A percentile compares a stretch with the other conserved stretches of the same genome.
Evolutionary conservation across 2,329 filamentous ascomycete genomes (phyloP).

Genomic region (Microdochium paspali): DNA sequence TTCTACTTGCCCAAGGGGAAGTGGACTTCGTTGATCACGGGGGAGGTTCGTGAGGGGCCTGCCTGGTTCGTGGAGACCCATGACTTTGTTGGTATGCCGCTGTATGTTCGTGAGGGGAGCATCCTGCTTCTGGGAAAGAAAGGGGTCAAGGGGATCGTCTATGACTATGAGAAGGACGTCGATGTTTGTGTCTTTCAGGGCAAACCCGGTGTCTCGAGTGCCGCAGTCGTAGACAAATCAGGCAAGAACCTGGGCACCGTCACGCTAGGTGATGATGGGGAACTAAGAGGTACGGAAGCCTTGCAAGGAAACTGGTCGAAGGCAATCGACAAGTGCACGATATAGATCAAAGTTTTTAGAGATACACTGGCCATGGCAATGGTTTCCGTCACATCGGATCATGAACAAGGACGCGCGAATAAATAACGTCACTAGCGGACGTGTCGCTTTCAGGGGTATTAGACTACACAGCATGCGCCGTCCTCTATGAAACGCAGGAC

Average conservation of each 20-base stretch:
- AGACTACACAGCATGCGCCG: too few relatives aligned
- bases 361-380: too few relatives aligned
- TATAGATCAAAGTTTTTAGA: too few relatives aligned
- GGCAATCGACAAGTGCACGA: slow-evolving; percentile 9
- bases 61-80: slow-evolving; percentile 53
- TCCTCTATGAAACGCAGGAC: too few relatives aligned
- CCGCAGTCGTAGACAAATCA: slow-evolving; percentile 30
- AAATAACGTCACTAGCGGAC: too few relatives aligned
- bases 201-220: slow-evolving; percentile 25
- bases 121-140: slow-evolving; percentile 34
- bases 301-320: slow-evolving; percentile 26
- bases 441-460: too few relatives aligned
- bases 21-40: slow-evolving; percentile 39
- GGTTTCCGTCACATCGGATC: too few relatives aligned
- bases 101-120: slow-evolving; percentile 47
- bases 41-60: slow-evolving; percentile 37
- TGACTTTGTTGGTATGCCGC: slow-evolving; percentile 45
- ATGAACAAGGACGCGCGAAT: too few relatives aligned
- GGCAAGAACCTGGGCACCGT: slow-evolving; percentile 30
- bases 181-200: slow-evolving; percentile 38
- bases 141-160: slow-evolving; percentile 29
- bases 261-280: slow-evolving; percentile 25
- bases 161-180: slow-evolving; percentile 35
- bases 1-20: slow-evolving; percentile 50
- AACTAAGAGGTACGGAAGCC: slow-evolving; percentile 26